A percentile compares a stretch with the other conserved stretches of the same genome.
These are phyloP conservation scores for Echium plantagineum DNA, from an alignment of 257 asterid genomes.

Conservation along the genomic window DNA sequence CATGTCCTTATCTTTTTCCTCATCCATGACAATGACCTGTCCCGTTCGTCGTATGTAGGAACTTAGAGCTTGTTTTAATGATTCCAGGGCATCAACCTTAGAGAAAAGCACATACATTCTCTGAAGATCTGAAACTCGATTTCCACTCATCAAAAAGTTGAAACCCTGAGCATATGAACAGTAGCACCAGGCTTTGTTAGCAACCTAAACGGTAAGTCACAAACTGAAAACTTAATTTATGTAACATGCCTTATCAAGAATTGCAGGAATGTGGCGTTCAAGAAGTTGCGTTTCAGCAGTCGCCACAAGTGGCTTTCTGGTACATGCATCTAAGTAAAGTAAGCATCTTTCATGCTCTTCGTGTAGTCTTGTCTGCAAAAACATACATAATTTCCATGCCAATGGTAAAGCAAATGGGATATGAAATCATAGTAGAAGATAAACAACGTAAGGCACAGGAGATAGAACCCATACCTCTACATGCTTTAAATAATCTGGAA, in stretches of 20 bases:
- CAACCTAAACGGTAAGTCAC: no score
- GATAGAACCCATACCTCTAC: constrained; percentile 56
- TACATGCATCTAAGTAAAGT: constrained; percentile 53
- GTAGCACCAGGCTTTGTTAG: not conserved
- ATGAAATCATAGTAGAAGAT: not conserved
- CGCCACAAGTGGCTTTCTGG: constrained; percentile 42
- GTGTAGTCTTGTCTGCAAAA: constrained; percentile 58
- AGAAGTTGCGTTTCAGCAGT: constrained; percentile 57
- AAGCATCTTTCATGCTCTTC: constrained; percentile 66
- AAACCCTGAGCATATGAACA: constrained; percentile 58
- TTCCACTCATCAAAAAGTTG: constrained; percentile 69
- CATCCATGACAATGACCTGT: constrained; percentile 82
- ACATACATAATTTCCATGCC: constrained; percentile 1
- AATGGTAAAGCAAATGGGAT: not conserved
- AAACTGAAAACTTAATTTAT: no score
- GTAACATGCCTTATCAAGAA: constrained; percentile 72
- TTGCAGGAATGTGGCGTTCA: constrained; percentile 41
- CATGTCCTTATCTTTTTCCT: constrained; percentile 97
- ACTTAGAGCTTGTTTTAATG: constrained; percentile 63
- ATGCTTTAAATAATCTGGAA: constrained; percentile 75
- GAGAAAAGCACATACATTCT: constrained; percentile 67
- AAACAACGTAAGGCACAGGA: not conserved
- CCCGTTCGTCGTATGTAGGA: constrained; percentile 84
- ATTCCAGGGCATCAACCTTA: constrained; percentile 76
- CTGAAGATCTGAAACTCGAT: constrained; percentile 81